Base-by-base conservation (phyloP, 2,329 filamentous ascomycete genomes). In the Epichloe hybrida region DNA sequence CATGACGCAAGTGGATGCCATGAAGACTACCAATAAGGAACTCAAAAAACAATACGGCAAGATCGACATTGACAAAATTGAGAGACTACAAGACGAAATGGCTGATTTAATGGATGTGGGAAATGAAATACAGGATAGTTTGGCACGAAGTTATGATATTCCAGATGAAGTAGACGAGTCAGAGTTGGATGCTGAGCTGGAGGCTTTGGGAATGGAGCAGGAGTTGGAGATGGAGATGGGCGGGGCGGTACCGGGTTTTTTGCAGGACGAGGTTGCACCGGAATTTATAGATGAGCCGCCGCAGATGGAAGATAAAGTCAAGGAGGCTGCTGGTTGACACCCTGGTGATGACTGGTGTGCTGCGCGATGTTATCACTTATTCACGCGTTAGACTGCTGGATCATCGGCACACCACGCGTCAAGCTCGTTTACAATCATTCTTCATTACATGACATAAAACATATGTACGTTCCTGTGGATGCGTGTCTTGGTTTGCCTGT, bases 71-170 rank as follows among this genome's bases (percentile, higher is more conserved):
- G 93, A 97, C 69, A 89, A 95, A 76, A 97, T 98, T 60, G 93
- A 98, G 76, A 77, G 85, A 58, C 79, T 98, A 76, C 91, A 98
- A 77, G 93, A 98, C 66, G 91, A 98, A 71, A 97, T 98, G 93
- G 90, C 90, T 5, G 93, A 98, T 69, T 68, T 98, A 61, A 87
- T 98, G 80, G 93, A 98, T 64, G 84, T 96, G 54, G 91, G 93
- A 3, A 97, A 97, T 68, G 93, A 98, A 68, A 98, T 98, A 53
- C 89, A 98, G 70, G 93, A 97, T 71, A 90, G 86, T 57, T 84
- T 98, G 52, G 84, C 86, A 54, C 72, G 93, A 56, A 87, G 86
- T 58, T 98, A 98, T 67, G 91, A 97, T 64, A 78, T 98, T 37
- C 93, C 93, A 0, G 93, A 98, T 61, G 93, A 97, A 66, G 89